Percentiles rank a stretch among this genome's conserved stretches.
These are phyloP conservation scores for Colletotrichum echinochloae DNA, from an alignment of 2,329 filamentous ascomycete species.

Conservation along the genomic window DNA sequence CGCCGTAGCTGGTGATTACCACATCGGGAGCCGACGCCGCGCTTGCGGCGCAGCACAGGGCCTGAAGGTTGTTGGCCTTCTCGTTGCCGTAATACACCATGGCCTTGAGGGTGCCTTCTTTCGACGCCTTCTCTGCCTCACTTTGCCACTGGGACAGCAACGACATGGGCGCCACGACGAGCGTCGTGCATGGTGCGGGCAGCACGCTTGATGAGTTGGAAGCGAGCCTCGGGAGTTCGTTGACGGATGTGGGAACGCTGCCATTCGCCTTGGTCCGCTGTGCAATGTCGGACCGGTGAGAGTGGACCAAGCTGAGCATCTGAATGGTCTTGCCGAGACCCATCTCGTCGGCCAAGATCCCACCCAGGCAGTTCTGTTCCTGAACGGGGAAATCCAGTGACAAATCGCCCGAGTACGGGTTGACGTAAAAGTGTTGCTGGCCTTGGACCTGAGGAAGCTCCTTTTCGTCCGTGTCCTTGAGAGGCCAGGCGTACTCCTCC, in stretches of 20 bases:
- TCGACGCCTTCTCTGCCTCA: slow-evolving; percentile 91
- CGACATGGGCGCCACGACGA: slow-evolving; percentile 98
- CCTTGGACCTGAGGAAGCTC: slow-evolving; percentile 74
- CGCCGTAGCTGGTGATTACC: slow-evolving; percentile 94
- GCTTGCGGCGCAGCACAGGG: slow-evolving; percentile 81
- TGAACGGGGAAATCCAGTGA: slow-evolving; percentile 92
- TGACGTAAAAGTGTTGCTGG: slow-evolving; percentile 88
- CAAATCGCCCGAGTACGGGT: slow-evolving; percentile 95
- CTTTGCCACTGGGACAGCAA: slow-evolving; percentile 97
- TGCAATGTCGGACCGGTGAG: slow-evolving; percentile 74
- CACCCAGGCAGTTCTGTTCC: slow-evolving; percentile 93
- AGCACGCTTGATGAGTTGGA: slow-evolving; percentile 68
- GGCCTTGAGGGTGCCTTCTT: slow-evolving; percentile 82
- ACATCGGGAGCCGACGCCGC: slow-evolving; percentile 83
- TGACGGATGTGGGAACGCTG: slow-evolving; percentile 59
- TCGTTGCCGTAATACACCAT: slow-evolving; percentile 94
- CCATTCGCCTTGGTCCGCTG: slow-evolving; percentile 51
- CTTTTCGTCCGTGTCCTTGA: slow-evolving; percentile 87
- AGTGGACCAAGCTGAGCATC: slow-evolving; percentile 94
- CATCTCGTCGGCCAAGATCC: slow-evolving; percentile 97
- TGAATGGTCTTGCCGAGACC: slow-evolving; percentile 98
- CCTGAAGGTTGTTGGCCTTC: slow-evolving; percentile 81
- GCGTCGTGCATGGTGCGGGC: slow-evolving; percentile 85
- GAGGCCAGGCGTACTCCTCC: slow-evolving; percentile 95
- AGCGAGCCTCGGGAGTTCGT: slow-evolving; percentile 72